Evolutionary conservation across 768 basidiomycete species (phyloP), one percentile per base, ranked within the genome.

Genomic region (Leucocoprinus birnbaumii): DNA sequence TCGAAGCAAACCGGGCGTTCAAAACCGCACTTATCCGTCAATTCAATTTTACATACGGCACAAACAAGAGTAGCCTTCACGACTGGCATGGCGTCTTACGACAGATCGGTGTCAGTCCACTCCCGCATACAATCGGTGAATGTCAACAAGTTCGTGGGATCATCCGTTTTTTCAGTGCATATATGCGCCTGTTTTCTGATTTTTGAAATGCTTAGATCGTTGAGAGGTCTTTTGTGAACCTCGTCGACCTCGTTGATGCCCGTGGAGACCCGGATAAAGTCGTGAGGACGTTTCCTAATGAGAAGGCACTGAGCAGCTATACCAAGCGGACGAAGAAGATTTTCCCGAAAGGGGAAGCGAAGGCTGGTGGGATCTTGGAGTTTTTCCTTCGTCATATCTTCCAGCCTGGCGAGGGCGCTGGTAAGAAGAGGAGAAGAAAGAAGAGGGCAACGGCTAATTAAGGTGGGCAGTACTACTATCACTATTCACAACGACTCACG

Each of bases 31-130:
- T 58, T 24, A 47, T 58, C 16, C 18, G 26, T 1, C 59, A 61
- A 37, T 61, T 61, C 57, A 48, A 61, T 27, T 11, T 10, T 11
- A 48, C 48, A 7, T 61, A 51, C 16, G 59, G 59, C 13, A 58
- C 34, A 18, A 53, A 60, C 43, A 49, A 50, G 26, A 48, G 55
- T 21, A 48, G 48, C 24, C 27, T 61, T n/a, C 46, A 25, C 13
- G 50, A 48, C 6, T 61, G 59, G 59, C 56, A 56, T 11, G 56
- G 46, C 11, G 25, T 61, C 21, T 53, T 57, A 42, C 35, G 34
- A 22, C 51, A 38, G 3, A 24, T 61, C 22, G 48, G 44, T 6
- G 10, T 58, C n/a, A 47, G 52, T 22, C 44, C 44, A 14, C 53
- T 47, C 14, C 45, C 45, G 1, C 45, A 48, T 24, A 48, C 45